Evolutionary conservation across 495 filamentous ascomycete species (phyloP).

Genomic region (Copromyces sp.): DNA sequence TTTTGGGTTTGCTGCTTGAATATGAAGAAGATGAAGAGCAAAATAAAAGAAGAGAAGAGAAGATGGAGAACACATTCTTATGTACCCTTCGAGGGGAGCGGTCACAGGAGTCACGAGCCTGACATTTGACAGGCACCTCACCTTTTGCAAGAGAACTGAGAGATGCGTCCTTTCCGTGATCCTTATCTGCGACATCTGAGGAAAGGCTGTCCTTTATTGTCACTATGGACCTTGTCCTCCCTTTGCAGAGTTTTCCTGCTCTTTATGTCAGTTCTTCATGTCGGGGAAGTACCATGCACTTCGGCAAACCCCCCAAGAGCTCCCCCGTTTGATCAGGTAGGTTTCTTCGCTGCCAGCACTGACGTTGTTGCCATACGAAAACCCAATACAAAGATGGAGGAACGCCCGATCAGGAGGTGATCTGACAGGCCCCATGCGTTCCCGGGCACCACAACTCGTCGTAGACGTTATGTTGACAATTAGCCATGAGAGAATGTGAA

Average conservation of each 20-base stretch:
- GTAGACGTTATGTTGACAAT: neutral
- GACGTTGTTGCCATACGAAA: neutral
- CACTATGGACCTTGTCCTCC: neutral
- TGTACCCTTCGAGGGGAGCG: neutral
- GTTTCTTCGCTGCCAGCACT: neutral
- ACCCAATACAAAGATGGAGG: neutral
- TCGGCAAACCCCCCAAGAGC: neutral
- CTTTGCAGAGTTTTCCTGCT: neutral
- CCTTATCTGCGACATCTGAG: neutral
- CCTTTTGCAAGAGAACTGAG: neutral
- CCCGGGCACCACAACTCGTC: neutral
- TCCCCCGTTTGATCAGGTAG: neutral
- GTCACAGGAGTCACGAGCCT: neutral
- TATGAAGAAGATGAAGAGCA: neutral
- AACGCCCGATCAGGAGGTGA: neutral
- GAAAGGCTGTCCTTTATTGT: neutral
- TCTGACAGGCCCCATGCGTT: neutral
- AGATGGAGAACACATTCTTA: neutral
- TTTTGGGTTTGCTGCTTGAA: neutral
- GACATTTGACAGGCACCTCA: neutral
- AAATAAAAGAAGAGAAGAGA: neutral
- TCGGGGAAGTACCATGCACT: neutral
- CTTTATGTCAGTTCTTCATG: neutral
- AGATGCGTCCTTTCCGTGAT: neutral
- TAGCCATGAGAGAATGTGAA: neutral